phyloP scores from a whole-genome alignment of 2,329 filamentous ascomycete species.

The Penicillium palitans region DNA sequence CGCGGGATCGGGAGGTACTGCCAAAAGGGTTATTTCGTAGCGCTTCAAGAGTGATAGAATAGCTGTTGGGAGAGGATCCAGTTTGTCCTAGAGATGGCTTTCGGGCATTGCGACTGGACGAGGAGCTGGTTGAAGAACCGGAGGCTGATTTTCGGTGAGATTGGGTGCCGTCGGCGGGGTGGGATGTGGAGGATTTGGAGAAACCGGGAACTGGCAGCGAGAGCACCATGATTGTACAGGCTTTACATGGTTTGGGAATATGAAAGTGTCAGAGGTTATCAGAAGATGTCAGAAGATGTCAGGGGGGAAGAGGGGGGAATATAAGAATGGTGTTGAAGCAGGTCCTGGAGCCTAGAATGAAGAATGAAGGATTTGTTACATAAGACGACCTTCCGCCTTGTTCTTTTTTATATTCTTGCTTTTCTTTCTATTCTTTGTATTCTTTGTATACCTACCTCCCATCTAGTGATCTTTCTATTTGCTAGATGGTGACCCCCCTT shows the following conservation, averaged over 20 bases:
- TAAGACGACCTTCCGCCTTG: background rate
- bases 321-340: background rate
- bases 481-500: background rate
- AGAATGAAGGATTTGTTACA: slow-evolving; percentile 1
- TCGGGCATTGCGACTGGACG: slow-evolving; percentile 14
- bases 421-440: no score
- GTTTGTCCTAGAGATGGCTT: slow-evolving; percentile 17
- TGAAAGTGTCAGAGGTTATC: background rate
- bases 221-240: slow-evolving; percentile 38
- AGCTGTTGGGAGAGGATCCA: slow-evolving; percentile 21
- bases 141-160: slow-evolving; percentile 18
- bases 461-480: background rate
- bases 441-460: background rate
- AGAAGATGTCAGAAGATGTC: background rate
- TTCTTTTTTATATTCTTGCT: no score
- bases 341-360: background rate
- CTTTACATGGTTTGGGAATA: slow-evolving; percentile 32
- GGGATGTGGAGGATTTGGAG: slow-evolving; percentile 33
- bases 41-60: slow-evolving; percentile 45
- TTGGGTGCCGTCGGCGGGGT: slow-evolving; percentile 29
- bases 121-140: slow-evolving; percentile 15
- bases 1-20: slow-evolving; percentile 29
- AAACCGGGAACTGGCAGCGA: slow-evolving; percentile 41
- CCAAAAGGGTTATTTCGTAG: slow-evolving; percentile 49
- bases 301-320: background rate